Evolutionary conservation across 2,329 filamentous ascomycete species (phyloP), one percentile per base, ranked within the genome.

Genomic region (Verticillium zaregamsianum): DNA sequence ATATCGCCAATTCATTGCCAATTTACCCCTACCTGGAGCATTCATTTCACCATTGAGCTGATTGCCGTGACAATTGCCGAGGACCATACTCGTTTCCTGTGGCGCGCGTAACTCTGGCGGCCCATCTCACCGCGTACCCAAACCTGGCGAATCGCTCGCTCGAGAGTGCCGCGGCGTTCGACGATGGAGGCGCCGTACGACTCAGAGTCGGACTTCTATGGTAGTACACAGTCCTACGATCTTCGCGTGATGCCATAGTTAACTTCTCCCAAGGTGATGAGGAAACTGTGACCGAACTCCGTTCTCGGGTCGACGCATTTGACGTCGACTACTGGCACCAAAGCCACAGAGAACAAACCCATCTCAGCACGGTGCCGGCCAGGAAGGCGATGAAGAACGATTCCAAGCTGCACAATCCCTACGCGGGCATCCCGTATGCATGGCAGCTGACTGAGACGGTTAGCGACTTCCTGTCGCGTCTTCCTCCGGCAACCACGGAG

Each of bases 401-500:
- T 20, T 23, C 56, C 33, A 72, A 71, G 31, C 73, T 84, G 2
- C 80, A 86, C 74, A 90, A 91, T 69, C 81, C 82, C 2, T 87
- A 86, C 66, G 80, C 85, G 61, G 85, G 83, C 37, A 62, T 80
- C 1, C 59, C 72, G 3, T 80, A 79, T 64, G 87, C 84, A 31
- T 87, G 88, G 79, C 89, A 90, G 71, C 78, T 88, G 32, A 77
- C 77, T 1, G 90, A 93, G 70, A 83, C 82, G 0, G 75, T 90
- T 1, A 74, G 84, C 8, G 81, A 83, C 1, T 96, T 96, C 67
- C 74, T 95, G 2, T 63, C 76, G 9, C 86, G 91, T 9, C 78
- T 93, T 0, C 89, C 89, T 0, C 90, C 92, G 0, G 81, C 82
- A 3, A 88, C 82, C 1, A 90, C 87, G 1, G 73, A 78, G 2